These are phyloP conservation scores for Pholiota adiposa DNA, from an alignment of 1,284 basidiomycete species.

Conservation along the genomic window DNA sequence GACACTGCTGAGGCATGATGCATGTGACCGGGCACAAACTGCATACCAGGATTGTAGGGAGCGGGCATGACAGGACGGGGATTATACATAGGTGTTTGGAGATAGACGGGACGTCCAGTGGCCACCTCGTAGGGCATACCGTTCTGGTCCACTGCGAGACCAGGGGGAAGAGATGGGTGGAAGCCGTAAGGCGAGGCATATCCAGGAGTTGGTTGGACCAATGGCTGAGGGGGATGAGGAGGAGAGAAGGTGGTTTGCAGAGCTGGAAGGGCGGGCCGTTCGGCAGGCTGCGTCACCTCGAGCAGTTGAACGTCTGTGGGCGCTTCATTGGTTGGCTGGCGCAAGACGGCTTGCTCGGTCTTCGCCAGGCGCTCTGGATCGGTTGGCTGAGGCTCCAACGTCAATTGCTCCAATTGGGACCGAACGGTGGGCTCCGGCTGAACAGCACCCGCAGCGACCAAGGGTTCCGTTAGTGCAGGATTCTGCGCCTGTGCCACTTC, in stretches of 20 bases:
- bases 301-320: slow-evolving; percentile 21
- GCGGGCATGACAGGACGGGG: slow-evolving; percentile 65
- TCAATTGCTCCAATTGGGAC: slow-evolving; percentile 46
- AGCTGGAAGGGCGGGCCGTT: slow-evolving; percentile 53
- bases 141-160: slow-evolving; percentile 71
- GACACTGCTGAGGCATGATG: slow-evolving; percentile 59
- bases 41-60: slow-evolving; percentile 47
- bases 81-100: slow-evolving; percentile 68
- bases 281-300: slow-evolving; percentile 19
- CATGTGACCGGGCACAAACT: slow-evolving; percentile 61
- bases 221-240: slow-evolving; percentile 50
- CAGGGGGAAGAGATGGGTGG: slow-evolving; percentile 66
- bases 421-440: slow-evolving; percentile 32
- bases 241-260: slow-evolving; percentile 64
- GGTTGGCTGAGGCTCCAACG: slow-evolving; percentile 35
- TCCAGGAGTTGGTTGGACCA: slow-evolving; percentile 56
- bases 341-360: slow-evolving; percentile 46
- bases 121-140: slow-evolving; percentile 80
- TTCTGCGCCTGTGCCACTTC: slow-evolving; percentile 17
- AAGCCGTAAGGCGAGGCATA: slow-evolving; percentile 70
- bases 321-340: slow-evolving; percentile 36
- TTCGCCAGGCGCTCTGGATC: slow-evolving; percentile 44
- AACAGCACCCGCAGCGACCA: slow-evolving; percentile 12
- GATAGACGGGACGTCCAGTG: slow-evolving; percentile 76
- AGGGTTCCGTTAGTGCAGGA: slow-evolving; percentile 18